phyloP scores from a whole-genome alignment of 2,329 filamentous ascomycete species.

The Monosporascus cannonballus region DNA sequence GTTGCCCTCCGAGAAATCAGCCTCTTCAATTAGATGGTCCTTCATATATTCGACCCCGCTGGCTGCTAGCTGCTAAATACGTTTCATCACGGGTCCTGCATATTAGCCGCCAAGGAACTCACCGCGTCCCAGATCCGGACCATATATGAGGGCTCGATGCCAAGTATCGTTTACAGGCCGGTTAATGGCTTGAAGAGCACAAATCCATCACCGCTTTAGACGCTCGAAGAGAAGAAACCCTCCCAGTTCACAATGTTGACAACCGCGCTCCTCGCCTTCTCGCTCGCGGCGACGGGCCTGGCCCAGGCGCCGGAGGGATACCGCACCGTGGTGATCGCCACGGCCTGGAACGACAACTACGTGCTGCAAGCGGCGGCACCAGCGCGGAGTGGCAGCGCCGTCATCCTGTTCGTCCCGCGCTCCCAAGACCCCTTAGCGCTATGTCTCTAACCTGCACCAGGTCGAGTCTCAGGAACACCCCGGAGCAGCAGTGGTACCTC shows the following conservation, averaged over 20 bases:
- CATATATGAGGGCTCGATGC: too few species aligned
- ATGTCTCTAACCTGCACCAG: slow-evolving; percentile 11
- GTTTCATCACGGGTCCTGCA: too few species aligned
- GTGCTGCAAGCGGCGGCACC: slow-evolving; percentile 29
- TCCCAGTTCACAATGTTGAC: slow-evolving; percentile 19
- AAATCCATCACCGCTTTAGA: too few species aligned
- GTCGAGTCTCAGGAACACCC: slow-evolving; percentile 24
- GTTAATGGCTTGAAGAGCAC: too few species aligned
- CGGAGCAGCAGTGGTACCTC: slow-evolving; percentile 37
- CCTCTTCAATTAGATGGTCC: too few species aligned
- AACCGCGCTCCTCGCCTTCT: slow-evolving; percentile 21
- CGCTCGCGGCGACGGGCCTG: slow-evolving; percentile 28
- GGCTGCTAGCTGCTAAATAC: too few species aligned
- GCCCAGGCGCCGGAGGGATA: slow-evolving; percentile 32
- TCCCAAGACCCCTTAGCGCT: neutral
- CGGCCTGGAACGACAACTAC: slow-evolving; percentile 33
- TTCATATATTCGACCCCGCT: too few species aligned
- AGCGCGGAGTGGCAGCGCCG: slow-evolving; percentile 23
- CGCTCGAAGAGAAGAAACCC: too few species aligned
- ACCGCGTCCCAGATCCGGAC: too few species aligned
- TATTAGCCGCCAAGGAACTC: too few species aligned
- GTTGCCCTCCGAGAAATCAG: too few species aligned
- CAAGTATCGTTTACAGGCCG: too few species aligned
- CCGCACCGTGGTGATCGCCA: slow-evolving; percentile 32
- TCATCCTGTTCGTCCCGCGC: slow-evolving; percentile 27